Percentiles rank a stretch among this genome's conserved stretches.
Conservation (phyloP, 176 grass and related monocot genomes). For the Neostapfia colusana region DNA sequence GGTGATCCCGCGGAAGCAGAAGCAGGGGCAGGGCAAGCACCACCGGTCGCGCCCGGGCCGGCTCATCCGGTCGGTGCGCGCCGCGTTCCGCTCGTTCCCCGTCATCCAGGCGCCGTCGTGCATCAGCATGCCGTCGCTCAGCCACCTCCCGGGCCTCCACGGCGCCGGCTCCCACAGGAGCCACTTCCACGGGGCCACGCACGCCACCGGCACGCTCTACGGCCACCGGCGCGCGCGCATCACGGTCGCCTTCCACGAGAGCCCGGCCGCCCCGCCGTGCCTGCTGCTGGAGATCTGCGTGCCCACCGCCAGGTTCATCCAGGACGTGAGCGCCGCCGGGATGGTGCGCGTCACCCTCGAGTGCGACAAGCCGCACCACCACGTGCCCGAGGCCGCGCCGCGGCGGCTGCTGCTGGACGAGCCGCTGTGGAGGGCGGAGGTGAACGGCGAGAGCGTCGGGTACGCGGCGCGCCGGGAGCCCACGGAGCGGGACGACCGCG, state of each 20-base stretch:
- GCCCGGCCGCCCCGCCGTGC: constrained; percentile 51
- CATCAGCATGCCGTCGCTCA: constrained; percentile 43
- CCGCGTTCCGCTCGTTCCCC: constrained; percentile 72
- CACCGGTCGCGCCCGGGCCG: constrained; percentile 41
- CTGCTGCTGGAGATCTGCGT: constrained; percentile 65
- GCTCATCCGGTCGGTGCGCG: constrained; percentile 57
- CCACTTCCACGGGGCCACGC: constrained; percentile 61
- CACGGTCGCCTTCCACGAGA: constrained; percentile 74
- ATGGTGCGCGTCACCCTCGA: constrained; percentile 80
- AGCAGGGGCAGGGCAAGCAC: constrained; percentile 33
- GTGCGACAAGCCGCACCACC: constrained; percentile 62
- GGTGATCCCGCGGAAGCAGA: constrained; percentile 5
- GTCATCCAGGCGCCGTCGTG: constrained; percentile 50
- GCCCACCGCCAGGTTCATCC: constrained; percentile 79
- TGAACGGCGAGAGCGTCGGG: constrained; percentile 80
- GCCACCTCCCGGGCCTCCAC: constrained; percentile 32
- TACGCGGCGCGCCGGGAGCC: constrained; percentile 61
- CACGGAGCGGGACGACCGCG: constrained; percentile 58
- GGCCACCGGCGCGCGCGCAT: constrained; percentile 64
- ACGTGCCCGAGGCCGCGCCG: neutral
- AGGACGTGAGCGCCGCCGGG: constrained; percentile 68
- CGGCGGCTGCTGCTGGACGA: constrained; percentile 56
- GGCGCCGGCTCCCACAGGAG: constrained; percentile 1
- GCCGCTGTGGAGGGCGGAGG: constrained; percentile 62
- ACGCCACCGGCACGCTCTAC: constrained; percentile 79